phyloP scores from a whole-genome alignment of 768 basidiomycete species.

The Sarcodon sp. region DNA sequence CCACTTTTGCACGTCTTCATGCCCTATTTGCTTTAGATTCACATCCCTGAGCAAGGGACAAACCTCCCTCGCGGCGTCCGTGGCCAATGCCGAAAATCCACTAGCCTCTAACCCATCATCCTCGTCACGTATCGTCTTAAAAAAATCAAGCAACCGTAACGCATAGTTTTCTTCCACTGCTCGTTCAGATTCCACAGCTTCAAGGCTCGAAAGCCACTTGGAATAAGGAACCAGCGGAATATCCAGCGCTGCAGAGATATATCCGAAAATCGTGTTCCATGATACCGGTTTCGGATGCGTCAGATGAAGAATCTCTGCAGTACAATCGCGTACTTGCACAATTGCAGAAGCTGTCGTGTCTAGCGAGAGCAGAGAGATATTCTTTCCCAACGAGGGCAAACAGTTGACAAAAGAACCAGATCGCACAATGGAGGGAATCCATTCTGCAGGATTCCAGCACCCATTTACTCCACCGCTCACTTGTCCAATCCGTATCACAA shows the following conservation, averaged over 20 bases:
- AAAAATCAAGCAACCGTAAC: background rate
- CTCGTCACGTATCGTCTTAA: background rate
- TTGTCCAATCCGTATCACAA: constrained; percentile 24
- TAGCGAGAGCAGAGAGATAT: constrained; percentile 15
- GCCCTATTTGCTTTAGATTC: background rate
- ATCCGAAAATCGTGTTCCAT: constrained; percentile 9
- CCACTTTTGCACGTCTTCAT: background rate
- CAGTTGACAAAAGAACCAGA: constrained; percentile 11
- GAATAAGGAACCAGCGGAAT: constrained; percentile 14
- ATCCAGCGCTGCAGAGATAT: constrained; percentile 7
- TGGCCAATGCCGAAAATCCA: background rate
- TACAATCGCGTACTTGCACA: constrained; percentile 10
- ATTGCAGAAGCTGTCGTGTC: constrained; percentile 13
- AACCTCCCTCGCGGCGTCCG: background rate
- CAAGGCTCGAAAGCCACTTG: constrained; percentile 11
- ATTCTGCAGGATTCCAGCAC: constrained; percentile 24
- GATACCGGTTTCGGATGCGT: constrained; percentile 12
- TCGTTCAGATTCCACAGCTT: background rate
- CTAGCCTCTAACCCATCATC: background rate
- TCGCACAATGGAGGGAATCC: constrained; percentile 21
- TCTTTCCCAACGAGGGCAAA: constrained; percentile 12
- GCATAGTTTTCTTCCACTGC: background rate
- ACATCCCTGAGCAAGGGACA: background rate
- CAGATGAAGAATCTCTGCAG: constrained; percentile 9
- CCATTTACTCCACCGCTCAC: constrained; percentile 22